phyloP scores from a whole-genome alignment of 164 flowering plant species.

The Echeveria elegans region DNA sequence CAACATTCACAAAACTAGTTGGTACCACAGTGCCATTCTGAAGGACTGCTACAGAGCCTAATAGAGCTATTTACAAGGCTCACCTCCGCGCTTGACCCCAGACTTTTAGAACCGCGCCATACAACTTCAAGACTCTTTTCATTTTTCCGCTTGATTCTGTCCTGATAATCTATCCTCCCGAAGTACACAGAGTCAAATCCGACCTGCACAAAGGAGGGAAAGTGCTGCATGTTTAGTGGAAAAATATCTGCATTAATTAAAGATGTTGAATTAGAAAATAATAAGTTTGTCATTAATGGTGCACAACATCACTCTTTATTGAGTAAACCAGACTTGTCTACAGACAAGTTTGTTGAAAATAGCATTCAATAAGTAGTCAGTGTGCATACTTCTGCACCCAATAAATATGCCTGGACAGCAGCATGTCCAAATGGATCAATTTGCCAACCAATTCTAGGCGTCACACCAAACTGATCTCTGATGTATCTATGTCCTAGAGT shows the following conservation, averaged over 20 bases:
- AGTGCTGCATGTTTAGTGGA: too few relatives aligned
- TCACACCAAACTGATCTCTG: constrained; percentile 46
- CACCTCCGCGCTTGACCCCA: constrained; percentile 40
- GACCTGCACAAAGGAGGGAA: constrained; percentile 47
- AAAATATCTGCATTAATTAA: background rate
- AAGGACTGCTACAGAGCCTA: background rate
- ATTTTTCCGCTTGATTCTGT: constrained; percentile 30
- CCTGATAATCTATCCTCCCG: constrained; percentile 46
- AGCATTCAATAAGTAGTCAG: background rate
- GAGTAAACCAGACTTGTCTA: background rate
- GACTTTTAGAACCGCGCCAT: constrained; percentile 39
- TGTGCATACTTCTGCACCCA: constrained; percentile 41
- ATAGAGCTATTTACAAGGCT: background rate
- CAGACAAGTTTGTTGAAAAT: background rate
- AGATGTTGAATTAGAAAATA: background rate
- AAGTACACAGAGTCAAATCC: constrained; percentile 61
- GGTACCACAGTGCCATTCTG: background rate
- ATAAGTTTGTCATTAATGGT: background rate
- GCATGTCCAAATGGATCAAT: constrained; percentile 98
- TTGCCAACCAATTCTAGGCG: constrained; percentile 90
- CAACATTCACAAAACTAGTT: background rate
- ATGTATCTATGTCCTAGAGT: constrained; percentile 78
- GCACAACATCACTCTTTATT: background rate
- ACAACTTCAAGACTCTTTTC: constrained; percentile 44
- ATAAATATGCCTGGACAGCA: constrained; percentile 82